Percentiles rank a stretch among this genome's conserved stretches.
Evolutionary conservation across 352 stramenopile species (phyloP).

Genomic region (Elongisporangium anandrum): DNA sequence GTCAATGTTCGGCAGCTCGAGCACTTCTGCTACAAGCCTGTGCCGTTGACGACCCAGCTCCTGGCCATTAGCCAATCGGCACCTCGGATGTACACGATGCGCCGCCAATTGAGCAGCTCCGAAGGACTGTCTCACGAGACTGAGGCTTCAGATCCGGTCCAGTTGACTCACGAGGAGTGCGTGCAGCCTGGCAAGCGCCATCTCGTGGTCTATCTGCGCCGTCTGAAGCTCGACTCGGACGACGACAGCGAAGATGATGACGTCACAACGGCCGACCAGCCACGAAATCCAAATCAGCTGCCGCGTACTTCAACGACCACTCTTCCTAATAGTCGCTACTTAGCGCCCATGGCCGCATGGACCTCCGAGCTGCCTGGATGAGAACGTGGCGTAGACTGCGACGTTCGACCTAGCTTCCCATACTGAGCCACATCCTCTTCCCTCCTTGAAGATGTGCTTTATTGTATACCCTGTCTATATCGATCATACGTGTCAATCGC

Average conservation of each 20-base stretch:
- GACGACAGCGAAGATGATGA: not conserved
- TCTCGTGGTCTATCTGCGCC: conserved; percentile 43
- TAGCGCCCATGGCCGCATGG: not conserved
- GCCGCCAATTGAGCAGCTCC: not conserved
- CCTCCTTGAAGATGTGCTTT: not conserved
- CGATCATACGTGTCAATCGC: not conserved
- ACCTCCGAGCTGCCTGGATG: not conserved
- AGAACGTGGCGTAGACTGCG: not conserved
- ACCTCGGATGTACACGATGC: conserved; percentile 5
- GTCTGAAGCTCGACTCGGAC: conserved; percentile 18
- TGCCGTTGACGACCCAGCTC: conserved; percentile 10
- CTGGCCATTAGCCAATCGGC: conserved; percentile 16
- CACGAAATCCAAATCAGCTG: not conserved
- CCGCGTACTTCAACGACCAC: not conserved
- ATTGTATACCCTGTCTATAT: not conserved
- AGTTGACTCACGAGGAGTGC: not conserved
- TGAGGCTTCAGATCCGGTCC: not conserved
- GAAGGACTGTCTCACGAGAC: not conserved
- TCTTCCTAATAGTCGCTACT: not conserved
- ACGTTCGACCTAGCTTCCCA: not conserved
- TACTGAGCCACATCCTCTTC: not conserved
- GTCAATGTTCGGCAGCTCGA: conserved; percentile 33
- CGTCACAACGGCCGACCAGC: not conserved
- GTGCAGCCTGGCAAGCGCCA: conserved; percentile 2
- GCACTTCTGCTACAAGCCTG: conserved; percentile 24